Conservation (phyloP, 352 stramenopile species). For the Pythium chondricola region DNA sequence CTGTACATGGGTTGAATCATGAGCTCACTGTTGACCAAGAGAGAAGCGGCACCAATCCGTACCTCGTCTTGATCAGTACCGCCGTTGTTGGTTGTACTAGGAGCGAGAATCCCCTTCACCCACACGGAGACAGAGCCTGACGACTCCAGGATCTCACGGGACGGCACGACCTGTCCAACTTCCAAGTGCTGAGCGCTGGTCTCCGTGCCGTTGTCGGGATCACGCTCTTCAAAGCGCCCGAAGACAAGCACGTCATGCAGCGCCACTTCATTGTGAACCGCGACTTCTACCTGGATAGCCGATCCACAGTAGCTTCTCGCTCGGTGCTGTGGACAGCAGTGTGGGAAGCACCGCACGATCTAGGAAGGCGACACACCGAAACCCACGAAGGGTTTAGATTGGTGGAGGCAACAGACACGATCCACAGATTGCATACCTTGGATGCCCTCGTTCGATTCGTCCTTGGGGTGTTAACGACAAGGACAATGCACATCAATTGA, state of each 20-base stretch:
- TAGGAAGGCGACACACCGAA: constrained; percentile 10
- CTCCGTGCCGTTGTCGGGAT: not conserved
- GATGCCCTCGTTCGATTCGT: constrained; percentile 29
- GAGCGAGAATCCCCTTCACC: no score
- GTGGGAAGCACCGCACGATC: constrained; percentile 50
- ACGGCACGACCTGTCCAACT: constrained; percentile 11
- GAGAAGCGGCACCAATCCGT: no score
- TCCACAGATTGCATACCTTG: constrained; percentile 36
- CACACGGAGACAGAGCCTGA: not conserved
- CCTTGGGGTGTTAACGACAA: not conserved
- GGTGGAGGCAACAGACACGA: no score
- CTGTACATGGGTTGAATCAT: no score
- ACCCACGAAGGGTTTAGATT: no score
- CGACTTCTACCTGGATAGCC: constrained; percentile 24
- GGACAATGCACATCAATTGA: not conserved
- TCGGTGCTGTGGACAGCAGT: constrained; percentile 40
- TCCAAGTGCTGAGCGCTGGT: not conserved
- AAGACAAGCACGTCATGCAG: constrained; percentile 12
- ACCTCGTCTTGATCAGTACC: no score
- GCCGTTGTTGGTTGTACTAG: no score
- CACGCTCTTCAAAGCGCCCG: constrained; percentile 25
- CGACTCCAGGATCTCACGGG: not conserved
- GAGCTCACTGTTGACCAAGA: no score
- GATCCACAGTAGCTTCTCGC: constrained; percentile 39
- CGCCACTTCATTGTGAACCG: not conserved